These are phyloP conservation scores for Coemansia sp. DNA, from an alignment of 192 early-diverging fungal species.

Conservation along the genomic window DNA sequence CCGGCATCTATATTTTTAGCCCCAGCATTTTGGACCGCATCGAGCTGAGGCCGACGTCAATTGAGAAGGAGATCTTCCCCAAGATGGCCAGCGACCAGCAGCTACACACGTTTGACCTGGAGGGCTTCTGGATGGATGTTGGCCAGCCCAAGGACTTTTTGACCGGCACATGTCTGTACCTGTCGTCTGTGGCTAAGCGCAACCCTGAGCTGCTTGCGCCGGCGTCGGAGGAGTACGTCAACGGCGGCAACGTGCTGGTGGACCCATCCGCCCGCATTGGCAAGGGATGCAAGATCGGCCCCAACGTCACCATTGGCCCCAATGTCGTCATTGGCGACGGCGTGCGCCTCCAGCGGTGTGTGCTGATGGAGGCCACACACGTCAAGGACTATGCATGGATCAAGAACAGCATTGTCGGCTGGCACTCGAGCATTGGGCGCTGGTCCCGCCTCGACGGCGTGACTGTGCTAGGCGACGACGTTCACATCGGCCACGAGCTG, in stretches of 20 bases:
- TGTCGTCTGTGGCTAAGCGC: conserved; percentile 76
- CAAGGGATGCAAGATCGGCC: conserved; percentile 94
- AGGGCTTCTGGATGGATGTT: conserved; percentile 99
- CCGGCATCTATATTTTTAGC: conserved; percentile 98
- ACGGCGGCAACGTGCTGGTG: conserved; percentile 88
- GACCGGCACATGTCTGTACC: conserved; percentile 91
- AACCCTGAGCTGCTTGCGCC: conserved; percentile 69
- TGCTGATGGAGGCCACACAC: conserved; percentile 79
- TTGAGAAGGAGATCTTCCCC: conserved; percentile 98
- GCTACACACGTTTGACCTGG: conserved; percentile 90
- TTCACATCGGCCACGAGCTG: conserved; percentile 89
- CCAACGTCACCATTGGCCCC: conserved; percentile 95
- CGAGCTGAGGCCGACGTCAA: conserved; percentile 92
- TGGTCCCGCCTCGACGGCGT: conserved; percentile 95
- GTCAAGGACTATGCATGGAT: conserved; percentile 93
- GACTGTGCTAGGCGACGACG: conserved; percentile 96
- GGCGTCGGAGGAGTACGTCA: conserved; percentile 64
- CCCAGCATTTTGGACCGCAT: conserved; percentile 88
- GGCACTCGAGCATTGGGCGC: conserved; percentile 91
- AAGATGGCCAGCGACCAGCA: conserved; percentile 80
- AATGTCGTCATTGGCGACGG: conserved; percentile 89
- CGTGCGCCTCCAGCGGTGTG: conserved; percentile 85
- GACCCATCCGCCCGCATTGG: conserved; percentile 92
- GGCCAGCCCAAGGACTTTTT: conserved; percentile 99
- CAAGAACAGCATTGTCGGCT: conserved; percentile 87